These are phyloP conservation scores for Tulasnella sp. DNA, from an alignment of 768 basidiomycete species.

Conservation along the genomic window DNA sequence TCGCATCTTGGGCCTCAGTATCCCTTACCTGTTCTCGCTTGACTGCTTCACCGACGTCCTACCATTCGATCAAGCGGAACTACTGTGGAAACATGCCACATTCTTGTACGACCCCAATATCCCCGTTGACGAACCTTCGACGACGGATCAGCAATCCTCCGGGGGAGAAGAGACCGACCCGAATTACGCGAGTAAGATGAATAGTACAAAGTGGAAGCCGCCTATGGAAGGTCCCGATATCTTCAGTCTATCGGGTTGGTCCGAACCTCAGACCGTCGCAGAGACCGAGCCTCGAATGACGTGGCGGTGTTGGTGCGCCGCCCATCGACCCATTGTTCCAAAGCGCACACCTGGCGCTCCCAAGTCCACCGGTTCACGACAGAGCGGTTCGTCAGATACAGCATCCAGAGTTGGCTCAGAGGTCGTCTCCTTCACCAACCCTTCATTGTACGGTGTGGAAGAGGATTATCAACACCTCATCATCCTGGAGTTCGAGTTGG, in stretches of 20 bases:
- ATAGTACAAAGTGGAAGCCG: slow-evolving; percentile 4
- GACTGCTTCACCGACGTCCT: slow-evolving; percentile 65
- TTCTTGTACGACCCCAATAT: slow-evolving; percentile 46
- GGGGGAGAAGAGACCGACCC: background rate
- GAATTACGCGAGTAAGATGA: background rate
- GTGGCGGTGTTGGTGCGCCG: slow-evolving; percentile 64
- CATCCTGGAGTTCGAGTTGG: slow-evolving; percentile 73
- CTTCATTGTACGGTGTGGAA: background rate
- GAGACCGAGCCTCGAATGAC: slow-evolving; percentile 31
- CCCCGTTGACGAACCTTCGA: background rate
- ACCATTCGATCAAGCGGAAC: slow-evolving; percentile 50
- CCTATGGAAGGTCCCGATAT: slow-evolving; percentile 47
- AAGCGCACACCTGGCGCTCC: background rate
- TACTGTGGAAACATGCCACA: slow-evolving; percentile 65
- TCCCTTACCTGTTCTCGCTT: slow-evolving; percentile 56
- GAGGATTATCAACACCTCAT: slow-evolving; percentile 34
- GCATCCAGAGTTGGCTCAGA: slow-evolving; percentile 16
- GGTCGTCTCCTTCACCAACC: background rate
- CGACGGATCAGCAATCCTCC: background rate
- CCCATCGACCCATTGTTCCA: slow-evolving; percentile 38
- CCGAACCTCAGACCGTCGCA: slow-evolving; percentile 47
- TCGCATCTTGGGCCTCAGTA: slow-evolving; percentile 66
- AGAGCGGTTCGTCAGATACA: background rate
- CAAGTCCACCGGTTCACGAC: background rate
- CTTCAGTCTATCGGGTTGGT: slow-evolving; percentile 61